A percentile compares a stretch with the other conserved stretches of the same genome.
phyloP scores from a whole-genome alignment of 805 yeast genomes.

The Wickerhamiella lipophila region DNA sequence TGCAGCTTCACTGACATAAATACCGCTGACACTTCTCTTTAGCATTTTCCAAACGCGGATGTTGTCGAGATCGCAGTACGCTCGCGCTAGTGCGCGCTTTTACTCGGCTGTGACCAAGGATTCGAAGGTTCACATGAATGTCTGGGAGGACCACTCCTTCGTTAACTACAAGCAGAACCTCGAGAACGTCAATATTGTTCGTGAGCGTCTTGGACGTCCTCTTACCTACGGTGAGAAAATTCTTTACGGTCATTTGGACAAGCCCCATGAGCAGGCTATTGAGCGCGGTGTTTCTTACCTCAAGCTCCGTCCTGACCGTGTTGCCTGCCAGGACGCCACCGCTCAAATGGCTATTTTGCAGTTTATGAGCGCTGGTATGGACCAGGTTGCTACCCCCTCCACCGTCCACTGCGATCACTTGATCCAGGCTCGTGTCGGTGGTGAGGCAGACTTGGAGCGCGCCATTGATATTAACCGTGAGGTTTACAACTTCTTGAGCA shows the following conservation, averaged over 20 bases:
- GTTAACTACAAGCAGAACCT: slow-evolving; percentile 84
- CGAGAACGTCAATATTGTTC: slow-evolving; percentile 77
- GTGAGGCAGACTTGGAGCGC: slow-evolving; percentile 67
- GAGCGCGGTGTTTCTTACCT: slow-evolving; percentile 82
- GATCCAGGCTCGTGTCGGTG: slow-evolving; percentile 92
- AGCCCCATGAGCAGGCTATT: slow-evolving; percentile 78
- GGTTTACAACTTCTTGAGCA: slow-evolving; percentile 80
- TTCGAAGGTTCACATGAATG: slow-evolving; percentile 66
- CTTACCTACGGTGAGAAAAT: slow-evolving; percentile 92
- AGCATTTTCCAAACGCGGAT: slow-evolving; percentile 6
- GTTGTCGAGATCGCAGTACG: slow-evolving; percentile 15
- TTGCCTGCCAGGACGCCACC: slow-evolving; percentile 98
- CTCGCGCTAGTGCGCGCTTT: slow-evolving; percentile 19
- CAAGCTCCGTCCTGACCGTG: slow-evolving; percentile 93
- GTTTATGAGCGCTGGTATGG: slow-evolving; percentile 91
- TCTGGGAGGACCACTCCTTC: slow-evolving; percentile 51
- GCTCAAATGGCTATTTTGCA: slow-evolving; percentile 97
- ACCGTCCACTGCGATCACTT: slow-evolving; percentile 97
- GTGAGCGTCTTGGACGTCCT: slow-evolving; percentile 71
- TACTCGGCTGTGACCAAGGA: slow-evolving; percentile 37
- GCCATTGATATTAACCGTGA: slow-evolving; percentile 86
- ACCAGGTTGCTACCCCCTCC: slow-evolving; percentile 83
- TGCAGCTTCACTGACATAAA: slow-evolving; percentile 10
- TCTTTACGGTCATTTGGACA: slow-evolving; percentile 85
- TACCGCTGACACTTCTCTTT: slow-evolving; percentile 10